Conservation (phyloP, 192 early-diverging fungal genomes). For the Coemansia sp. region DNA sequence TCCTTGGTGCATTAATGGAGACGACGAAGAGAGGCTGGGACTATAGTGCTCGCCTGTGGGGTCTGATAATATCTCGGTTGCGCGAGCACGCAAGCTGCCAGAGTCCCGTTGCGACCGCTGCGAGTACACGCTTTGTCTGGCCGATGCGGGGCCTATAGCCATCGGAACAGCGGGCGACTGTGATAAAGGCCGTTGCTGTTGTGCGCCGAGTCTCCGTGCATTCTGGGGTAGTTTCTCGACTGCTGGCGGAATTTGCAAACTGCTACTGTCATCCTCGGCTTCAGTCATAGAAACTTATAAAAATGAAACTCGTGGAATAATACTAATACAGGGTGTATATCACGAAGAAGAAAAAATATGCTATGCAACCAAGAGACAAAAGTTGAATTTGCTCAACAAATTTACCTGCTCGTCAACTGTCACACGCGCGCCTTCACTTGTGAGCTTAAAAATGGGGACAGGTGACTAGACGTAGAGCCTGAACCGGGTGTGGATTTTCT, state of each 20-base stretch:
- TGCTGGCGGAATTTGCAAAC: neutral
- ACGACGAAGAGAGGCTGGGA: slow-evolving; percentile 28
- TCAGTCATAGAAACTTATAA: slow-evolving; percentile 3
- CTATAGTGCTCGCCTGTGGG: neutral
- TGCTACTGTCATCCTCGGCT: slow-evolving; percentile 5
- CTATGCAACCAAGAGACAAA: neutral
- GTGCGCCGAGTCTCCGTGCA: slow-evolving; percentile 10
- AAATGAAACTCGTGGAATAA: neutral
- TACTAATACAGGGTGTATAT: neutral
- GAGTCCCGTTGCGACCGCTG: slow-evolving; percentile 8
- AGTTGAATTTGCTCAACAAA: neutral
- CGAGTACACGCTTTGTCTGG: neutral
- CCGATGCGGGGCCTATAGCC: neutral
- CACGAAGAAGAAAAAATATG: neutral
- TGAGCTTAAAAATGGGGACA: slow-evolving; percentile 1
- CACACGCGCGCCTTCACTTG: neutral
- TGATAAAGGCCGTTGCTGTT: neutral
- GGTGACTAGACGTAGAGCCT: slow-evolving; percentile 2
- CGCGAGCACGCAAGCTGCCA: slow-evolving; percentile 10
- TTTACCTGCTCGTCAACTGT: neutral
- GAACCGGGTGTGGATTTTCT: neutral
- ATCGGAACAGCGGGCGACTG: neutral
- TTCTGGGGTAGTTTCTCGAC: slow-evolving; percentile 26
- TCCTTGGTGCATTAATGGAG: slow-evolving; percentile 18
- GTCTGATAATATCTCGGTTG: slow-evolving; percentile 18